Base-by-base conservation (phyloP, 2,329 filamentous ascomycete species). In the Akanthomyces lecanii region DNA sequence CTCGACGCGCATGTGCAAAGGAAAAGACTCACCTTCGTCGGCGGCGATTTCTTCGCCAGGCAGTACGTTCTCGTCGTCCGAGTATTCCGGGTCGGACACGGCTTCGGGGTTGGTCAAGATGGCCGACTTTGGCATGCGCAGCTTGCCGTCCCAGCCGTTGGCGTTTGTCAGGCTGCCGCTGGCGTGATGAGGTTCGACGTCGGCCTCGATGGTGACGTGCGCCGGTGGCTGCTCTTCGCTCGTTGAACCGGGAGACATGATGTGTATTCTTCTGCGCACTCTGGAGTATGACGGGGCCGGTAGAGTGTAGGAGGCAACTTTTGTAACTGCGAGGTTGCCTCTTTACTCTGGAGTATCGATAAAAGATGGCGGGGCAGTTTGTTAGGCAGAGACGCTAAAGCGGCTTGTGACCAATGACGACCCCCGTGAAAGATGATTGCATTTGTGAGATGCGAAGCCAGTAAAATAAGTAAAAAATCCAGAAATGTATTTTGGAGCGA, bases 111-210 rank as follows among this genome's bases (percentile, higher is more conserved):
- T 96, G 28, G 84, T 80, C 53, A 96, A 78, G 38, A 85, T 79
- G 8, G 75, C 73, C 11, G 75, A 71, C 71, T 85, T 88, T 65
- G 90, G 87, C 57, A 97, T 77, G 45, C 91, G 83, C 64, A 94
- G 81, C 77, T 94, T 94, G 66, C 91, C 91, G 74, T 94, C 91
- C 91, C 91, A 94, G 65, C 91, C 91, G 70, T 84, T 87, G 76
- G 83, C 86, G 68, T 86, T 84, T 66, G 78, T 80, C 56, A 85
- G 74, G 14, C 76, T 78, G 5, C 80, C 79, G 66, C 80, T 83
- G 60, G 71, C 77, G 57, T 62, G 28, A 21, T 47, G 40, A 23
- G 52, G 44, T 5, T 62, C 52, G 42, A 44, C 44, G 55, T 80
- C 76, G 63, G 81, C 77, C 23, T 77, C 75, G 59, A 83, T 76